Evolutionary conservation across 2,329 filamentous ascomycete species (phyloP).

Genomic region (Fusarium caatingaense): DNA sequence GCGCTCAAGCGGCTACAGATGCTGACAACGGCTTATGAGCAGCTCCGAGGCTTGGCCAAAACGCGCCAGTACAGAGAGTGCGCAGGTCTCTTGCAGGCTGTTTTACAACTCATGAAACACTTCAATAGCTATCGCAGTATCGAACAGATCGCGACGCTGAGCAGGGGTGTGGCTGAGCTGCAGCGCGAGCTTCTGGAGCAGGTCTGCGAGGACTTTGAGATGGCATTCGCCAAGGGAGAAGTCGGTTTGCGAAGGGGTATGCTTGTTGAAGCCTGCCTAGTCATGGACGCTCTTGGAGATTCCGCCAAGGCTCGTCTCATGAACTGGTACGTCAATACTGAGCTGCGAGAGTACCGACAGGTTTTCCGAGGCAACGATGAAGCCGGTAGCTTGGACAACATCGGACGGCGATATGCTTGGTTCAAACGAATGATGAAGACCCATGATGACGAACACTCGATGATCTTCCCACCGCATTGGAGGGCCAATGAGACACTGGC

Average conservation of each 20-base stretch:
- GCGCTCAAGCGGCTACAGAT: conserved; percentile 97
- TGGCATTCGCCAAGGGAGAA: conserved; percentile 91
- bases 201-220: conserved; percentile 98
- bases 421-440: conserved; percentile 95
- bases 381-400: conserved; percentile 95
- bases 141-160: conserved; percentile 94
- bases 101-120: conserved; percentile 97
- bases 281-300: conserved; percentile 95
- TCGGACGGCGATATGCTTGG: conserved; percentile 94
- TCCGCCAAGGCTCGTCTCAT: conserved; percentile 83
- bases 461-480: conserved; percentile 89
- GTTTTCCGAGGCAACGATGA: conserved; percentile 97
- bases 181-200: conserved; percentile 94
- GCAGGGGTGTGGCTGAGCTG: conserved; percentile 90
- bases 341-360: conserved; percentile 93
- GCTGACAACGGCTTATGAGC: conserved; percentile 98
- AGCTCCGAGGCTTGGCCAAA: conserved; percentile 84
- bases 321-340: conserved; percentile 98
- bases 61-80: conserved; percentile 94
- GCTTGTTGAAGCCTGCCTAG: conserved; percentile 87
- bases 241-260: conserved; percentile 75
- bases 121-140: conserved; percentile 99
- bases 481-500: conserved; percentile 89
- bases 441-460: conserved; percentile 91
- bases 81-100: conserved; percentile 90